phyloP scores from a whole-genome alignment of 768 basidiomycete genomes.

The Russula olivacea region DNA sequence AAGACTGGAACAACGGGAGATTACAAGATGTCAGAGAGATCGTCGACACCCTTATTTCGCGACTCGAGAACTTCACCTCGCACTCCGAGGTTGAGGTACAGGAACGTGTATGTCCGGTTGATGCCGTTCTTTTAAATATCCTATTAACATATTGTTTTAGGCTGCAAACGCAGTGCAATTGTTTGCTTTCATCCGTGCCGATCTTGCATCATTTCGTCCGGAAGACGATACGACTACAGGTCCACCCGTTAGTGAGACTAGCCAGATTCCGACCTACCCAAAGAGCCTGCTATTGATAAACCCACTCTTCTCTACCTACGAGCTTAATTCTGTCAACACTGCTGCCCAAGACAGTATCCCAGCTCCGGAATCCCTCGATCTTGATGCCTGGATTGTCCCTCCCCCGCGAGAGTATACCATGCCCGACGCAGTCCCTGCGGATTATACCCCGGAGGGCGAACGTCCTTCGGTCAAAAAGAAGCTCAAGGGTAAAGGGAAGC shows the following conservation, averaged over 20 bases:
- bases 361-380: constrained; percentile 77
- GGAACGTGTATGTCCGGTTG: constrained; percentile 63
- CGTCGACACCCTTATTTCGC: constrained; percentile 55
- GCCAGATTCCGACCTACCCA: constrained; percentile 58
- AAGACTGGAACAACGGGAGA: constrained; percentile 69
- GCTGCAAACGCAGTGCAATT: constrained; percentile 77
- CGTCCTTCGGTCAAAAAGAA: constrained; percentile 30
- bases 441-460: constrained; percentile 32
- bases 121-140: background rate
- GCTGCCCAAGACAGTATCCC: constrained; percentile 77
- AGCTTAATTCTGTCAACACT: constrained; percentile 78
- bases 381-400: constrained; percentile 81
- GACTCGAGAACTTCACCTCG: constrained; percentile 52
- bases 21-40: constrained; percentile 56
- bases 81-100: constrained; percentile 83
- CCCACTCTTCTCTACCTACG: constrained; percentile 70
- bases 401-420: constrained; percentile 40
- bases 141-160: constrained; percentile 35
- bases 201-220: constrained; percentile 53
- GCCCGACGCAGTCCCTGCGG: constrained; percentile 31
- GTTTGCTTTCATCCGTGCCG: constrained; percentile 69
- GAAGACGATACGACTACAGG: constrained; percentile 34
- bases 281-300: constrained; percentile 84
- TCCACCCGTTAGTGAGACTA: constrained; percentile 30
- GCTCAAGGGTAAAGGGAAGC: constrained; percentile 41